A percentile compares a stretch with the other conserved stretches of the same genome.
Conservation (phyloP, 257 asterid genomes). For the Nemophila menziesii region DNA sequence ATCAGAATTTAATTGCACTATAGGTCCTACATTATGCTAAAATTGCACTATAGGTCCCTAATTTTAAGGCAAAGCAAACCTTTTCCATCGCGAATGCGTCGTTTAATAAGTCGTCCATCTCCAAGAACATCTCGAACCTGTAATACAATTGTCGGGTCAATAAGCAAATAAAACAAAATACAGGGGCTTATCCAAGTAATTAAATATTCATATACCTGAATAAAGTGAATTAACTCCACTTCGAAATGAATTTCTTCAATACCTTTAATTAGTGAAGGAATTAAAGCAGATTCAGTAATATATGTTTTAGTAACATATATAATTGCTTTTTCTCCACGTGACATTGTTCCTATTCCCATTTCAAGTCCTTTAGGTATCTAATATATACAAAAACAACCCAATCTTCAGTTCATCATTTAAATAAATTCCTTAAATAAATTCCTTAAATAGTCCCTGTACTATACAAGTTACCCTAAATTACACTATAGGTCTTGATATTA, state of each 20-base stretch:
- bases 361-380: constrained; percentile 94
- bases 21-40: too few relatives aligned
- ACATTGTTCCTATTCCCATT: constrained; percentile 88
- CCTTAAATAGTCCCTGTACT: too few relatives aligned
- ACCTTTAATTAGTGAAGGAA: constrained; percentile 49
- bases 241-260: constrained; percentile 73
- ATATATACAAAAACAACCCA: constrained; percentile 11
- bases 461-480: too few relatives aligned
- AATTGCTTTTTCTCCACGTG: constrained; percentile 77
- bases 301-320: constrained; percentile 56
- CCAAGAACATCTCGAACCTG: constrained; percentile 99
- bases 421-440: neutral
- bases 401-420: too few relatives aligned
- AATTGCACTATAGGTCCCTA: too few relatives aligned
- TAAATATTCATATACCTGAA: constrained; percentile 50
- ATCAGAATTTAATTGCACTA: too few relatives aligned
- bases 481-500: too few relatives aligned
- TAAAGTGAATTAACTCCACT: constrained; percentile 77
- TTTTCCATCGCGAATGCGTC: constrained; percentile 85
- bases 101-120: constrained; percentile 90
- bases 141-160: constrained; percentile 4
- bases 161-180: neutral
- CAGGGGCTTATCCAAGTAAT: neutral
- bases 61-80: constrained; percentile 23
- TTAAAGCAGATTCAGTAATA: constrained; percentile 40